Percentiles rank a stretch among this genome's conserved stretches.
Evolutionary conservation across 768 basidiomycete species (phyloP).

Genomic region (Naganishia antarctica): DNA sequence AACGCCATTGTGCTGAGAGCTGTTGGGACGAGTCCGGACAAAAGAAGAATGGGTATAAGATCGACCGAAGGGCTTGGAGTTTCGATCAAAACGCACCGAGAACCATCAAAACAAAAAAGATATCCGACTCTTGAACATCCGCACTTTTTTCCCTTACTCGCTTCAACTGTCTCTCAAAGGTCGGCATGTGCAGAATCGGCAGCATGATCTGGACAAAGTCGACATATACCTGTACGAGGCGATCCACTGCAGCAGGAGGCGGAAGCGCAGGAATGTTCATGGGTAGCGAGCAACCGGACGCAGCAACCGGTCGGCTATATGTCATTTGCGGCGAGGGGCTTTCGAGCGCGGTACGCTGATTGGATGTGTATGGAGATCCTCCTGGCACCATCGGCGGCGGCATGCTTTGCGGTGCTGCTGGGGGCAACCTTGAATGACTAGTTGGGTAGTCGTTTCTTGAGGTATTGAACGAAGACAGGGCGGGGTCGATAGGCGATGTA

Average conservation of each 20-base stretch:
- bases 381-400: neutral
- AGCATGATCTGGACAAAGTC: constrained; percentile 50
- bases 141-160: constrained; percentile 43
- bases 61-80: no score
- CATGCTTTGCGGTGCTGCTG: neutral
- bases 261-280: constrained; percentile 48
- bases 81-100: constrained; percentile 36
- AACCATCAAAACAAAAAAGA: constrained; percentile 51
- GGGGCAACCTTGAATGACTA: constrained; percentile 2
- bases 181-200: constrained; percentile 51
- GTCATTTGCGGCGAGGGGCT: neutral
- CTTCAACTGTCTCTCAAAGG: constrained; percentile 44
- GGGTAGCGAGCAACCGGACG: neutral
- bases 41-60: neutral
- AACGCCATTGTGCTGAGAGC: constrained; percentile 50
- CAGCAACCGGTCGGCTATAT: neutral
- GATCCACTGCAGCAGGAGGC: constrained; percentile 48
- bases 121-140: constrained; percentile 47
- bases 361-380: neutral
- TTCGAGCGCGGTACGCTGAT: neutral
- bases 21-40: constrained; percentile 7
- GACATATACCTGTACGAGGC: constrained; percentile 49
- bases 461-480: constrained; percentile 8
- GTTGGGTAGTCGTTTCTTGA: constrained; percentile 13
- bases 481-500: constrained; percentile 5